A percentile compares a stretch with the other conserved stretches of the same genome.
Conservation (phyloP, 2,329 filamentous ascomycete species). For the Exophiala sp. region DNA sequence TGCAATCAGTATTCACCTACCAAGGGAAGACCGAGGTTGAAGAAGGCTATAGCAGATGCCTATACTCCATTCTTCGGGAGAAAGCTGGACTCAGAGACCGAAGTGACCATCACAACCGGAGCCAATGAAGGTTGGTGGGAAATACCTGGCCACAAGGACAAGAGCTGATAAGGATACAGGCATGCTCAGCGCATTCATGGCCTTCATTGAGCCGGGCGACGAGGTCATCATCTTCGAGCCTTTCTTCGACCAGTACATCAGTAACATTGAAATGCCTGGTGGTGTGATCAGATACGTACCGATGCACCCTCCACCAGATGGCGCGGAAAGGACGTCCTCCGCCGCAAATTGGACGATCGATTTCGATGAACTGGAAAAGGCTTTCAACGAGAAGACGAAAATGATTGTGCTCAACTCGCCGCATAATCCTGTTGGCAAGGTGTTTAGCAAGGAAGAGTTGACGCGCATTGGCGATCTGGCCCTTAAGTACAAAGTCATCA, state of each 20-base stretch:
- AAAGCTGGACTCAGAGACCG: constrained; percentile 75
- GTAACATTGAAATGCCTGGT: constrained; percentile 97
- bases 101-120: constrained; percentile 84
- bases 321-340: constrained; percentile 70
- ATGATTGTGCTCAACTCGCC: constrained; percentile 74
- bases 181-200: constrained; percentile 98
- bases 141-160: no score
- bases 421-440: constrained; percentile 95
- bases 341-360: constrained; percentile 85
- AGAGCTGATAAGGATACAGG: constrained; percentile 38
- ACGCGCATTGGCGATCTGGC: constrained; percentile 79
- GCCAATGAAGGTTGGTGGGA: constrained; percentile 46
- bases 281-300: constrained; percentile 93
- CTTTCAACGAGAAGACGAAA: constrained; percentile 80
- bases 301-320: constrained; percentile 79
- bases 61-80: constrained; percentile 87
- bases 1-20: constrained; percentile 99
- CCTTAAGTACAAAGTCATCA: constrained; percentile 88
- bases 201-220: constrained; percentile 86
- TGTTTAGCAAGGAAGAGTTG: constrained; percentile 79
- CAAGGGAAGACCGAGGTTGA: constrained; percentile 75
- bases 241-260: constrained; percentile 98
- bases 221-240: constrained; percentile 98
- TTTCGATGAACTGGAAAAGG: constrained; percentile 71
- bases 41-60: constrained; percentile 85